Base-by-base conservation (phyloP, 2,329 filamentous ascomycete genomes). In the Stachybotrys elegans region DNA sequence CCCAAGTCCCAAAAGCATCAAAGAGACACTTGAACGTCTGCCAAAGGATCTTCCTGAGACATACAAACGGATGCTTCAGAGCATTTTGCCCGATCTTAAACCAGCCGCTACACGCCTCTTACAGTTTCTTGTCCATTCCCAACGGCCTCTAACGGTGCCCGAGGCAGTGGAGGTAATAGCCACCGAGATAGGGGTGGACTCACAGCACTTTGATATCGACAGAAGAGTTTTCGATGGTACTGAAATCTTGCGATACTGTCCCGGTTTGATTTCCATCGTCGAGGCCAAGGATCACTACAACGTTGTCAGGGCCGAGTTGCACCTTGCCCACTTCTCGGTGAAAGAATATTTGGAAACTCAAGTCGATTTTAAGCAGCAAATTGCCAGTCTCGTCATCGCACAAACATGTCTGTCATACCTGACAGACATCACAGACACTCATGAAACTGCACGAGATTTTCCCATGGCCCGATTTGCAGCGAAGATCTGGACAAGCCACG, bases 281-380 rank as follows among this genome's bases (percentile, higher is more conserved):
- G 32, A 35, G 12, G 32, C 32, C 9, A 19, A 16, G 32, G 12
- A 35, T 14, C 17, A 13, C 17, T 8, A 11, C 17, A 8, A 19
- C 8, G 16, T 19, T 19, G 16, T 35, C 12, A 35, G 12, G 32
- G 16, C 12, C 8, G 32, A 35, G 32, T 17, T 35, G 16, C 32
- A 35, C 32, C 32, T 35, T 35, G 32, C 32, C 32, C 32, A 35
- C 32, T 35, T 35, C 32, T 35, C 32, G 12, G 32, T 35, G 17
- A 35, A 35, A 17, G 32, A 35, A 19, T 35, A 9, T 35, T 35
- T 35, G 16, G 32, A 19, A 35, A 19, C 32, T 19, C 32, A 35
- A 17, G 32, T 8, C 12, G 8, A 19, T 35, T 35, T 35, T 19
- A 35, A 35, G 17, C 32, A 14, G 32, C 17, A 13, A 35, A 35